Base-by-base conservation (phyloP, 2,329 filamentous ascomycete species). In the Botrytis paeoniae region DNA sequence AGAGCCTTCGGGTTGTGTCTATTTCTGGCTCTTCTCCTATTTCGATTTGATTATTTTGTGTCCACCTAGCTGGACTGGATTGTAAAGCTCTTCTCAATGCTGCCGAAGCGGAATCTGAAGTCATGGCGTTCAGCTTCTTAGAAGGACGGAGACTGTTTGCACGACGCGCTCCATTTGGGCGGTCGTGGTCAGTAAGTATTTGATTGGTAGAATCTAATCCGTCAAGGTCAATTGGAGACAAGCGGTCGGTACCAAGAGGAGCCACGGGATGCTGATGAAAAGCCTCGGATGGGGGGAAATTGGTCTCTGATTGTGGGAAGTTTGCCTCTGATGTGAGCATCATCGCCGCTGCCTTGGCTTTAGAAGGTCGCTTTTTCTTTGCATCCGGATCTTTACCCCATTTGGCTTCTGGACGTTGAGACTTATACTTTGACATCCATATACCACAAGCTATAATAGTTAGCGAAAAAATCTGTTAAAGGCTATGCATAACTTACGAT, bases 361-460 rank as follows among this genome's bases (percentile, higher is more conserved):
- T 83, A 16, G 84, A 81, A 79, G 61, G 76, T n/a, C 76, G 75
- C 35, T 75, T 73, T 85, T 84, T 81, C 85, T 88, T 77, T 83
- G 85, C 69, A 86, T 84, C 61, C 85, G 85, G 77, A 87, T 86
- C 37, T 45, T 63, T 73, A 37, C 89, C 93, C 95, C 95, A 99
- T 76, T 91, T 90, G 74, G 95, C 90, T 71, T 89, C 85, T 3
- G 96, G 96, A 14, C 96, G 91, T 85, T 97, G 96, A 37, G 85
- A 87, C 79, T 93, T 94, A 82, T 92, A 94, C 80, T 98, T 98
- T 74, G 91, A 90, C 78, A 99, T 91, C 94, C 94, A 99, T 60
- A 99, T 90, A 29, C 96, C 96, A 81, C 96, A 99, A 73, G 95
- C 89, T 91, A 68, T 73, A 69, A 75, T 82, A 77, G 82, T 77